Evolutionary conservation across 371 early-diverging fungal species (phyloP), one percentile per base, ranked within the genome.

Genomic region (Capniomyces stellatus): DNA sequence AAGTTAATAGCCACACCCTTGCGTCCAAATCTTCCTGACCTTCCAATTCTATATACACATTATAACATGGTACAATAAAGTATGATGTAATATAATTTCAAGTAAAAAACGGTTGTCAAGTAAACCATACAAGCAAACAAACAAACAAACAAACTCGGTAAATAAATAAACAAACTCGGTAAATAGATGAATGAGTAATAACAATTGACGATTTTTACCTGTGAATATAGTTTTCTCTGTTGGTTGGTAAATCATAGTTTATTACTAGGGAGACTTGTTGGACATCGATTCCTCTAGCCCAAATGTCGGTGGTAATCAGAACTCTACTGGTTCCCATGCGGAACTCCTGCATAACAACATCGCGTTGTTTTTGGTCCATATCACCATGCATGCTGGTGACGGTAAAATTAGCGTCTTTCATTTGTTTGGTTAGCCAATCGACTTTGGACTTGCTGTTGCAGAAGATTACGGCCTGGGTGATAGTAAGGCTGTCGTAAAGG

Each of bases 1-100:
- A 99, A 92, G 80, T 98, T 98, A 74, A 99, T 95, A 51, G 99
- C 98, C 57, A 98, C 92, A 77, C 99, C 99, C 79, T 97, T 98
- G 75, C 98, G 85, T 66, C 99, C 99, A 79, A 94, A 99, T 66
- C 99, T 89, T 67, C 99, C 99, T 64, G 91, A 87, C 72, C 99
- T 86, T 73, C 99, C 99, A 68, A 99, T 98, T 71, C 98, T 69
- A 40, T 15, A 40, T 15, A n/a, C n/a, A n/a, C n/a, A n/a, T n/a
- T n/a, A n/a, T n/a, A n/a, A n/a, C n/a, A n/a, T n/a, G n/a, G n/a
- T n/a, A n/a, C n/a, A n/a, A n/a, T n/a, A n/a, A n/a, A n/a, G n/a
- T n/a, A n/a, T n/a, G n/a, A n/a, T n/a, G n/a, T n/a, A n/a, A n/a
- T n/a, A n/a, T n/a, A n/a, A n/a, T n/a, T n/a, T n/a, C n/a, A n/a